These are phyloP conservation scores for Daldinia sp. DNA, from an alignment of 2,329 filamentous ascomycete species.

Conservation along the genomic window DNA sequence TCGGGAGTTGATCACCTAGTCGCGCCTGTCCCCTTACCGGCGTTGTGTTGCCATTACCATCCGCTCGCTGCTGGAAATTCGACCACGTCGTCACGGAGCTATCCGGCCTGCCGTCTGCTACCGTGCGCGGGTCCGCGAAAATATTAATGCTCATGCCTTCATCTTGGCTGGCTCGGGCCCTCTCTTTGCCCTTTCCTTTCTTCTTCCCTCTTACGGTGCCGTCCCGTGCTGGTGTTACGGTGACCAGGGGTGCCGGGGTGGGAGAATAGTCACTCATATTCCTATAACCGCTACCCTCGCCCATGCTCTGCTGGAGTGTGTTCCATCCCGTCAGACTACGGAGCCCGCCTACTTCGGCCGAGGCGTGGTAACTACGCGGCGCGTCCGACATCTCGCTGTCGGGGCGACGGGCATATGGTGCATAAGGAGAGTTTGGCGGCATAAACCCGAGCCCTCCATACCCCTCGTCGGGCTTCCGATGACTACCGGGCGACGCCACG, in stretches of 20 bases:
- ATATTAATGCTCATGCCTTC: constrained; percentile 44
- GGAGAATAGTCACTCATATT: not conserved
- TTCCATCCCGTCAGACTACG: constrained; percentile 38
- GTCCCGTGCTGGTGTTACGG: constrained; percentile 12
- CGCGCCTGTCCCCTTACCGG: not conserved
- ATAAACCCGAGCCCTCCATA: constrained; percentile 24
- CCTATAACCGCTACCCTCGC: not conserved
- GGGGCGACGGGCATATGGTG: constrained; percentile 34
- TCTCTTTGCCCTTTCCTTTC: constrained; percentile 5
- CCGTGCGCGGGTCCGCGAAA: constrained; percentile 42
- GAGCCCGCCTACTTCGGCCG: constrained; percentile 43
- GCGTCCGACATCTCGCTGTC: constrained; percentile 37
- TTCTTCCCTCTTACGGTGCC: not conserved
- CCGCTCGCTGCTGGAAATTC: constrained; percentile 39
- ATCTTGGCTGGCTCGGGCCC: constrained; percentile 27
- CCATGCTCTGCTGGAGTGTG: not conserved
- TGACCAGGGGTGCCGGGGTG: constrained; percentile 7
- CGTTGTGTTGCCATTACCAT: constrained; percentile 5
- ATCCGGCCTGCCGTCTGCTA: constrained; percentile 21
- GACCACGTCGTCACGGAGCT: constrained; percentile 42
- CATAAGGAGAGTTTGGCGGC: constrained; percentile 40
- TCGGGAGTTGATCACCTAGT: not conserved
- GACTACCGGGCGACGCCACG: constrained; percentile 30
- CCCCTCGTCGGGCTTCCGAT: constrained; percentile 16
- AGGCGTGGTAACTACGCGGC: constrained; percentile 43